Percentiles rank a stretch among this genome's conserved stretches.
Conservation (phyloP, 148 eudicot species). For the Fagopyrum esculentum region DNA sequence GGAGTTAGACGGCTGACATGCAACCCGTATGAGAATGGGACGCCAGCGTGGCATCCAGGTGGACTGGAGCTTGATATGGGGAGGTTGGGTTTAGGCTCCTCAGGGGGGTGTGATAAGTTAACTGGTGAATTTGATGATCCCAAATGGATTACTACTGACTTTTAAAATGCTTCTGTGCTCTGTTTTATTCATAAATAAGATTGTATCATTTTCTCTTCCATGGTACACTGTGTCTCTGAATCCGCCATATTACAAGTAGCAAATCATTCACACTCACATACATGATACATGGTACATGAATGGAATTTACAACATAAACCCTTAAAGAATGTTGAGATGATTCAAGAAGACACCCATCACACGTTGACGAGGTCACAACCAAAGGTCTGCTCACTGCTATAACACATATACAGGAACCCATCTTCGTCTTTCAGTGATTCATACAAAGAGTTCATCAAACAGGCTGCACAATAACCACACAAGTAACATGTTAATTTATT, state of each 20-base stretch:
- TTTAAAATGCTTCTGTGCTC: neutral
- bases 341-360: neutral
- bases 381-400: conserved; percentile 93
- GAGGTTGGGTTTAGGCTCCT: conserved; percentile 12
- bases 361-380: conserved; percentile 26
- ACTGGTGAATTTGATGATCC: conserved; percentile 65
- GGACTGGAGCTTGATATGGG: conserved; percentile 18
- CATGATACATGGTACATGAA: neutral
- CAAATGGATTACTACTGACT: conserved; percentile 48
- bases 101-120: conserved; percentile 32
- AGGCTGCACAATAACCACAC: conserved; percentile 33
- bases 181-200: no score
- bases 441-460: conserved; percentile 63
- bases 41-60: conserved; percentile 61
- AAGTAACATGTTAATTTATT: neutral
- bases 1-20: conserved; percentile 60
- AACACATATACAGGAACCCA: conserved; percentile 89
- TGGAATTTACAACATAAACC: neutral
- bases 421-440: conserved; percentile 86
- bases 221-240: neutral
- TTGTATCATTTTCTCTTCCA: neutral
- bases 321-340: neutral
- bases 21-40: conserved; percentile 72
- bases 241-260: neutral
- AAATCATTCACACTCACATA: neutral